Evolutionary conservation across 2,329 filamentous ascomycete species (phyloP).

Genomic region (Aspergillus quadricinctus): DNA sequence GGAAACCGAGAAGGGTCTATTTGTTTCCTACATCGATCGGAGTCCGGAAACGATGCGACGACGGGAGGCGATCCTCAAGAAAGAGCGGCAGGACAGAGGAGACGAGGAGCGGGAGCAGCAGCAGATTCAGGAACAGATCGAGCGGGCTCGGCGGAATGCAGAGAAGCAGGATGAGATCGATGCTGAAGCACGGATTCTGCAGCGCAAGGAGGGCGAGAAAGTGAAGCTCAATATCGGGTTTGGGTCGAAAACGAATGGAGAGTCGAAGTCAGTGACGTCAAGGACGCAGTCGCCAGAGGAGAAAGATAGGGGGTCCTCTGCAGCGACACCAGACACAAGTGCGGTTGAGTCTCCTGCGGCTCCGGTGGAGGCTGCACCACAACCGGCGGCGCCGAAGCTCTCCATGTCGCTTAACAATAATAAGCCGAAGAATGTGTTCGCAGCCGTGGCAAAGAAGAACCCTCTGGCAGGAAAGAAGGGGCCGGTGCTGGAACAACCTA

Average conservation of each 20-base stretch:
- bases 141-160: slow-evolving; percentile 62
- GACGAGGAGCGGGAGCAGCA: slow-evolving; percentile 86
- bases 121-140: slow-evolving; percentile 78
- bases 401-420: slow-evolving; percentile 61
- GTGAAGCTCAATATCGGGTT: slow-evolving; percentile 65
- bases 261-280: slow-evolving; percentile 21
- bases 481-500: slow-evolving; percentile 55
- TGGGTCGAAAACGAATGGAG: slow-evolving; percentile 20
- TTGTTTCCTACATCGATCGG: slow-evolving; percentile 88
- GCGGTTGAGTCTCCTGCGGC: slow-evolving; percentile 14
- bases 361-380: slow-evolving; percentile 13
- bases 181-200: slow-evolving; percentile 39
- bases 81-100: slow-evolving; percentile 81
- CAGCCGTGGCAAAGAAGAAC: slow-evolving; percentile 61
- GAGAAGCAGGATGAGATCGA: slow-evolving; percentile 43
- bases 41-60: slow-evolving; percentile 77
- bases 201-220: slow-evolving; percentile 68
- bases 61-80: slow-evolving; percentile 74
- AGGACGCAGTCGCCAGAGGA: slow-evolving; percentile 19
- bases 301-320: slow-evolving; percentile 12
- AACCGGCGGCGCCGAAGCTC: slow-evolving; percentile 35
- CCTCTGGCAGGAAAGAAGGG: slow-evolving; percentile 65
- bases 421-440: slow-evolving; percentile 64
- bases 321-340: slow-evolving; percentile 11
- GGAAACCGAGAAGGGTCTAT: slow-evolving; percentile 77